Base-by-base conservation (phyloP, 1,284 basidiomycete species). In the Ustilago loliicola region DNA sequence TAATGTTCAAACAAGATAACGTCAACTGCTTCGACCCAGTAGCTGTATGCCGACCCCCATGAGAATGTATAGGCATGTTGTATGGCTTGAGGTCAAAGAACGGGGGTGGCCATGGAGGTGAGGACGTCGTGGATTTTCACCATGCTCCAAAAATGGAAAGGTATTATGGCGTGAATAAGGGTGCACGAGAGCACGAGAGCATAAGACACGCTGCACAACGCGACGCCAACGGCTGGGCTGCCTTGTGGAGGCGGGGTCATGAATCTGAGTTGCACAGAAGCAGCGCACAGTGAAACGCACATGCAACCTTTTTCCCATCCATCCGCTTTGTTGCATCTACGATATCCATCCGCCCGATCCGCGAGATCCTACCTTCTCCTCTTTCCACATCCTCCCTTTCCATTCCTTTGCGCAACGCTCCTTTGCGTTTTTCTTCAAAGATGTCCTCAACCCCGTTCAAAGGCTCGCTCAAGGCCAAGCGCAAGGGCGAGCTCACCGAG, bases 401-500 rank as follows among this genome's bases (percentile, higher is more conserved):
- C 23, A 48, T 4, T 53, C 52, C 32, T 36, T 29, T 40, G 30
- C 45, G 11, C 27, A 19, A 27, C 25, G 19, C 50, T 30, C 47
- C 38, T 25, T 50, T 45, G 48, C 56, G 36, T 21, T 17, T 40
- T 11, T 29, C 25, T 13, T 17, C 27, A 40, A 45, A 27, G 54
- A 79, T 75, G 72, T 63, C 75, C 40, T 69, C 66, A 29, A 77
- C 77, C 61, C 66, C 72, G 7, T 80, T 64, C 79, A 70, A 77
- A 66, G 79, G 79, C 62, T 75, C 79, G 32, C 75, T 82, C 50
- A 78, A 78, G 59, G 73, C 72, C 61, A 80, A 81, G 73, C 62
- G 78, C 40, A 82, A 82, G 77, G 66, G 67, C 32, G 79, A 81
- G 40, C 76, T 82, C 57, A 66, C 70, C 70, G 81, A 82, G 52